A percentile compares a stretch with the other conserved stretches of the same genome.
Evolutionary conservation across 2,329 filamentous ascomycete genomes (phyloP).

Genomic region (Venturia oleaginea): DNA sequence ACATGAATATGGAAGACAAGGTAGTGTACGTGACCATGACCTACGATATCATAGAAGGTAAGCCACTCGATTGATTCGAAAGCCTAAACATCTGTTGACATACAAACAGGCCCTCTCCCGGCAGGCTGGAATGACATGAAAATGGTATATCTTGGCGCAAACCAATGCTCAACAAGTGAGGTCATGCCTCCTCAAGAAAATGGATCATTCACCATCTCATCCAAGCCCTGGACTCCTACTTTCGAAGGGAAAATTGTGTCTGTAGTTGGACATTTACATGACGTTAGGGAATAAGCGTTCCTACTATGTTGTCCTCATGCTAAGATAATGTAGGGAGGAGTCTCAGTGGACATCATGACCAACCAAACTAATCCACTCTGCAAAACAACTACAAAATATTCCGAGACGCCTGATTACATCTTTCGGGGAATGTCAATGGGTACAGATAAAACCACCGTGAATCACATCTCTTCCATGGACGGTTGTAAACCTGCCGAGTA

Average conservation of each 20-base stretch:
- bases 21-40: constrained; percentile 13
- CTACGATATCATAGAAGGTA: constrained; percentile 11
- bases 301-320: background rate
- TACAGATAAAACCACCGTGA: background rate
- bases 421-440: background rate
- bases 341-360: background rate
- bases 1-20: constrained; percentile 13
- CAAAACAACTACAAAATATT: constrained; percentile 7
- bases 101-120: background rate
- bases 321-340: background rate
- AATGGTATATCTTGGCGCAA: constrained; percentile 10
- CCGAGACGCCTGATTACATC: constrained; percentile 7
- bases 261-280: constrained; percentile 5
- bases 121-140: constrained; percentile 7
- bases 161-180: constrained; percentile 11
- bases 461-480: constrained; percentile 13
- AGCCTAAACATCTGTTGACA: background rate
- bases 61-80: background rate
- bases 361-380: background rate
- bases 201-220: constrained; percentile 9
- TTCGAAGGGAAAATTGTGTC: constrained; percentile 11
- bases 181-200: constrained; percentile 3
- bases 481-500: background rate
- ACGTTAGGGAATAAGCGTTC: background rate
- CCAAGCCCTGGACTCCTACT: constrained; percentile 10